A percentile compares a stretch with the other conserved stretches of the same genome.
These are phyloP conservation scores for Nannochloropsis salina DNA, from an alignment of 108 stramenopile genomes.

Conservation along the genomic window DNA sequence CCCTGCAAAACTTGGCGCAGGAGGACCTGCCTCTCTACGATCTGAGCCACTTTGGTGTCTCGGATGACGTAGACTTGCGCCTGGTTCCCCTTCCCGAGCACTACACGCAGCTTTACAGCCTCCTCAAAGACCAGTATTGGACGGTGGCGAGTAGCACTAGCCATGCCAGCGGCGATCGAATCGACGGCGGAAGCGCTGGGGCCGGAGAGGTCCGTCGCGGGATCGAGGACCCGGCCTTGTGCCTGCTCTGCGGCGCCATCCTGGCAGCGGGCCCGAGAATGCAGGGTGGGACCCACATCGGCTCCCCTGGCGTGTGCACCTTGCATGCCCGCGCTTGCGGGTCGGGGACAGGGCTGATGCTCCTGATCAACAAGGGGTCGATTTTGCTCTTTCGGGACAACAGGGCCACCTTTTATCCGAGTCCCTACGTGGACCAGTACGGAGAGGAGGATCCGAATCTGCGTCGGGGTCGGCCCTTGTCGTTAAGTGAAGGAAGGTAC, in stretches of 20 bases:
- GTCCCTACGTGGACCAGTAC: constrained; percentile 13
- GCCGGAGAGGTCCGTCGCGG: background rate
- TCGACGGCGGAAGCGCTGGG: too few species aligned
- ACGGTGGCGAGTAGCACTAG: too few species aligned
- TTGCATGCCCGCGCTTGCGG: constrained; percentile 4
- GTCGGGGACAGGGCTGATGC: background rate
- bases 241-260: background rate
- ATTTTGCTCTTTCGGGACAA: background rate
- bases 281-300: background rate
- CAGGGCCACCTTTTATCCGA: background rate
- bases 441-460: constrained; percentile 17
- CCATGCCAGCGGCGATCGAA: too few species aligned
- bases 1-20: background rate
- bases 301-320: background rate
- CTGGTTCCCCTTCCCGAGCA: background rate
- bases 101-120: background rate
- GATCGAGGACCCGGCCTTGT: background rate
- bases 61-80: background rate
- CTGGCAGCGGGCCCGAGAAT: background rate
- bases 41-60: background rate
- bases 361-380: background rate
- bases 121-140: background rate
- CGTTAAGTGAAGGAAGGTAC: background rate
- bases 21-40: background rate
- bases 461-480: background rate